These are phyloP conservation scores for Calocybe cyanea DNA, from an alignment of 768 basidiomycete species.

Conservation along the genomic window DNA sequence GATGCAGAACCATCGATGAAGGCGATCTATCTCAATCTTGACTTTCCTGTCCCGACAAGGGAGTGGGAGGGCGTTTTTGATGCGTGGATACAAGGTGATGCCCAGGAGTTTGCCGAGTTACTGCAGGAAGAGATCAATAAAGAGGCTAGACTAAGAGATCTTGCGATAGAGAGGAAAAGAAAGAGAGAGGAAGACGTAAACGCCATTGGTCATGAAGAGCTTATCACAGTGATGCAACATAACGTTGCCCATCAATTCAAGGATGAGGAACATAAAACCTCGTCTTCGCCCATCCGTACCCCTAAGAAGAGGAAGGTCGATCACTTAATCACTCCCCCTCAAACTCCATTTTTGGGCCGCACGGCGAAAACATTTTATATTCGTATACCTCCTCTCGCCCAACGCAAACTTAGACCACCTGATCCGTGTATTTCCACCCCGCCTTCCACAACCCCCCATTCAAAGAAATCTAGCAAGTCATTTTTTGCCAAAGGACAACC, in stretches of 20 bases:
- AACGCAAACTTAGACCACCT: conserved; percentile 4
- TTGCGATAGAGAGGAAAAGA: conserved; percentile 51
- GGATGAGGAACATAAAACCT: conserved; percentile 10
- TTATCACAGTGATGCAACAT: background rate
- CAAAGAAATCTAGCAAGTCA: background rate
- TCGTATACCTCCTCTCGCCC: conserved; percentile 16
- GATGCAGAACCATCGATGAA: conserved; percentile 57
- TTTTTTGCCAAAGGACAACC: conserved; percentile 2
- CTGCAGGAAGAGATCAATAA: conserved; percentile 56
- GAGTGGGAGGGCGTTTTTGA: conserved; percentile 94
- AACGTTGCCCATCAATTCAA: background rate
- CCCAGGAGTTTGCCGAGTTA: conserved; percentile 69
- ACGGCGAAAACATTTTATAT: conserved; percentile 7
- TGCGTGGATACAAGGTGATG: conserved; percentile 85
- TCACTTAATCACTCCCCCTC: conserved; percentile 15
- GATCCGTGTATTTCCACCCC: conserved; percentile 15
- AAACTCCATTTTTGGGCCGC: conserved; percentile 10
- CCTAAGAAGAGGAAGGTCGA: conserved; percentile 17
- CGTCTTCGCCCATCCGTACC: conserved; percentile 5
- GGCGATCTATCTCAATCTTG: conserved; percentile 80
- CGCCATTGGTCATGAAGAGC: conserved; percentile 8
- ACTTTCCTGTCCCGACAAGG: conserved; percentile 78
- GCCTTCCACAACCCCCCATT: conserved; percentile 4
- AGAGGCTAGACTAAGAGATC: conserved; percentile 51
- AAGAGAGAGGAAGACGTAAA: conserved; percentile 48